Evolutionary conservation across 306 rosid genomes (phyloP).

Genomic region (Cucurbita ficifolia): DNA sequence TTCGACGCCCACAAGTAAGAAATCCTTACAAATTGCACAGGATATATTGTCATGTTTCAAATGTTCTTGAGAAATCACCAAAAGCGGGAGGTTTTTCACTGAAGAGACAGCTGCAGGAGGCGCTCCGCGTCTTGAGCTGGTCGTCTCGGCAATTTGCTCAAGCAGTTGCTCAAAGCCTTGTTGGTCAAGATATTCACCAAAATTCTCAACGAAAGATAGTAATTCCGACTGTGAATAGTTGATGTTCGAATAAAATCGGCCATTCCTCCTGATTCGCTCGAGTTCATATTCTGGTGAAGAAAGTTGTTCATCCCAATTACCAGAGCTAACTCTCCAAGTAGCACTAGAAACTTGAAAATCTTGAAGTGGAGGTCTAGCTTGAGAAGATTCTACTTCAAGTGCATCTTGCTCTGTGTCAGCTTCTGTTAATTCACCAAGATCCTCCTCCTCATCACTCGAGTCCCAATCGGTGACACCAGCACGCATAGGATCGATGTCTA

Average conservation of each 20-base stretch:
- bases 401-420: conserved; percentile 35
- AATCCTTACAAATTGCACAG: conserved; percentile 92
- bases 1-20: conserved; percentile 35
- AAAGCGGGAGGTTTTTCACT: conserved; percentile 41
- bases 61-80: conserved; percentile 45
- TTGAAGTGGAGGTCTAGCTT: conserved; percentile 26
- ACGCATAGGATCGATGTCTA: conserved; percentile 93
- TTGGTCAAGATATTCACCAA: conserved; percentile 55
- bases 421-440: conserved; percentile 37
- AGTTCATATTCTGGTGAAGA: conserved; percentile 34
- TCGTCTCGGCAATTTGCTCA: conserved; percentile 60
- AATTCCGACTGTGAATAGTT: conserved; percentile 18
- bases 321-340: conserved; percentile 18
- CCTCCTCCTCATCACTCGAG: conserved; percentile 39
- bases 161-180: conserved; percentile 56
- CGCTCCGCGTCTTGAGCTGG: conserved; percentile 70
- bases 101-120: conserved; percentile 67
- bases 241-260: conserved; percentile 19
- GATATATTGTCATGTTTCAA: conserved; percentile 44
- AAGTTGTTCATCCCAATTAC: conserved; percentile 23
- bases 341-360: conserved; percentile 25
- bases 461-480: conserved; percentile 63
- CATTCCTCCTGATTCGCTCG: conserved; percentile 28
- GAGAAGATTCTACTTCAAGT: conserved; percentile 11
- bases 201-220: conserved; percentile 29